Evolutionary conservation across 2,329 filamentous ascomycete species (phyloP), one percentile per base, ranked within the genome.

Genomic region (Kalaharituber pfeilii): DNA sequence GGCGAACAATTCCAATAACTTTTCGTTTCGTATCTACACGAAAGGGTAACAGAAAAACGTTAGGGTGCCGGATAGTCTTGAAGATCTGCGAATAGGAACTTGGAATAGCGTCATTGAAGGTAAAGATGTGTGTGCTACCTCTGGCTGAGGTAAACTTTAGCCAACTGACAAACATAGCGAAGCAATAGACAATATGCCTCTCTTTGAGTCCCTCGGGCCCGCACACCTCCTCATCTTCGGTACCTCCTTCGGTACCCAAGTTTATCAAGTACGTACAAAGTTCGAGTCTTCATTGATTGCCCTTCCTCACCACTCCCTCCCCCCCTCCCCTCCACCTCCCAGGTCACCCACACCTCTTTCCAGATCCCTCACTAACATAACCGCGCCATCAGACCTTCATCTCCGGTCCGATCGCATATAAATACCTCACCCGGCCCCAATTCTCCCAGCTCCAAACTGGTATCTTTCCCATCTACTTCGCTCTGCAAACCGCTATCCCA

Each of bases 391-490:
- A 82, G 82, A 81, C 84, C 53, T 95, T 94, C 69, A 71, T 82
- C 56, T 73, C 71, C 51, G 79, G 62, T 18, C 55, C 61, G n/a
- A 73, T 88, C 53, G 80, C 86, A 64, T 94, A 83, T 74, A 80
- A 76, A 65, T 75, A 78, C 9, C 79, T 95, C 33, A 79, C 86
- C 25, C 79, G 86, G 25, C 78, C 85, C 0, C 79, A 86, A 66
- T 96, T 98, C 72, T 79, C 82, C 25, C 74, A 79, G 18, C 76
- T 95, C 28, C 54, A 56, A 42, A n/a, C 13, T 2, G 11, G 33
- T 50, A 78, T 88, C 52, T 94, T 95, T 71, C 86, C 86, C 29
- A 75, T 86, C 63, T 98, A 94, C 73, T 96, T 96, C 68, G 73
- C 78, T 47, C 72, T 96, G 55, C 89, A 96, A 70, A 81, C 86